Conservation (phyloP, 495 filamentous ascomycete genomes). For the Pseudoneurospora amorphoporcata region DNA sequence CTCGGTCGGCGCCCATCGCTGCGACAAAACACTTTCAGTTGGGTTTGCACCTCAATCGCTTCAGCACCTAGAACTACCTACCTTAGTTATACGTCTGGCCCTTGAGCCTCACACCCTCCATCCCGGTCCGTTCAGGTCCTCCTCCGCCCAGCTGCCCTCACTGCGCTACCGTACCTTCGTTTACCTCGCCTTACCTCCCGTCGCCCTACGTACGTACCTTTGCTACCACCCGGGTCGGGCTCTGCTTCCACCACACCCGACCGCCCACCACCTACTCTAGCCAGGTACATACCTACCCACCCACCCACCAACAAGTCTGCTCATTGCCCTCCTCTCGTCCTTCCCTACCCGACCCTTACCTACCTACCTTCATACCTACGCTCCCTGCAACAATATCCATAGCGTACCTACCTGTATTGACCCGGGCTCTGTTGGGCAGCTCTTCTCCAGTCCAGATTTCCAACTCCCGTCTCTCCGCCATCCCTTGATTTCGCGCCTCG, state of each 20-base stretch:
- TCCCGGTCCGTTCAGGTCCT: neutral
- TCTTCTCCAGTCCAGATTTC: neutral
- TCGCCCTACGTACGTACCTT: neutral
- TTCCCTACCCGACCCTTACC: neutral
- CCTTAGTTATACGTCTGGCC: neutral
- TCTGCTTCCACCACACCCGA: neutral
- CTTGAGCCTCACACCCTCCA: neutral
- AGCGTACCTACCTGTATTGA: neutral
- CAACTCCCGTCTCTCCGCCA: neutral
- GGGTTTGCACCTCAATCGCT: neutral
- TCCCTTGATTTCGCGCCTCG: conserved; percentile 1
- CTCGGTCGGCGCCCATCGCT: neutral
- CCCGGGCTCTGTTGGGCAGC: neutral
- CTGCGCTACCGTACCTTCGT: neutral
- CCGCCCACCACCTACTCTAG: neutral
- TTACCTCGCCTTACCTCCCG: neutral
- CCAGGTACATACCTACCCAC: neutral
- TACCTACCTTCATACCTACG: neutral
- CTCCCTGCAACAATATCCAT: neutral
- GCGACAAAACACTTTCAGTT: neutral
- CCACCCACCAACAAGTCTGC: neutral
- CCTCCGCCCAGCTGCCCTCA: neutral
- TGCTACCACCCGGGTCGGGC: neutral
- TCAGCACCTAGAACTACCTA: neutral
- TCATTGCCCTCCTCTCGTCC: neutral